phyloP scores from a whole-genome alignment of 1,284 basidiomycete genomes.

The Volvariella surrecta region DNA sequence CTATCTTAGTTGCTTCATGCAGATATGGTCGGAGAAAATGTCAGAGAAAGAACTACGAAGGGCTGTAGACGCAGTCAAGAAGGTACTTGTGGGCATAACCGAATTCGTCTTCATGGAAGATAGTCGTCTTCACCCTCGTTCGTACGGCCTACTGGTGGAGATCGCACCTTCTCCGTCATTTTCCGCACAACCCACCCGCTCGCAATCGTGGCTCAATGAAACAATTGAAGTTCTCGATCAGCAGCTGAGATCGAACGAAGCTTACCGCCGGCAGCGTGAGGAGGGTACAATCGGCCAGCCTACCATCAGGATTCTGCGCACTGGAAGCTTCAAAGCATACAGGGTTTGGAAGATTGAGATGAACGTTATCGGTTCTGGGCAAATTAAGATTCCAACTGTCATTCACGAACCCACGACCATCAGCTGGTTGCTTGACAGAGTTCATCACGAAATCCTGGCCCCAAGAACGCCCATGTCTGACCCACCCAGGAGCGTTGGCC shows the following conservation, averaged over 20 bases:
- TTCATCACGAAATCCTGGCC: too few relatives aligned
- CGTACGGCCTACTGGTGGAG: conserved; percentile 12
- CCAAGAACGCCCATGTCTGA: too few relatives aligned
- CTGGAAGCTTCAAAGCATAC: conserved; percentile 11
- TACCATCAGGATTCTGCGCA: conserved; percentile 10
- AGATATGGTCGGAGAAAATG: background rate
- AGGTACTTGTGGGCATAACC: conserved; percentile 8
- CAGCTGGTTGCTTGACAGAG: too few relatives aligned
- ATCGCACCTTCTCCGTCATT: conserved; percentile 3
- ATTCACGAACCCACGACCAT: background rate
- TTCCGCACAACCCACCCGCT: background rate
- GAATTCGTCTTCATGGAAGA: conserved; percentile 12
- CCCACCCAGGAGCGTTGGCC: too few relatives aligned
- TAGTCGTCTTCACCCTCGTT: conserved; percentile 7
- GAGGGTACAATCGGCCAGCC: conserved; percentile 5
- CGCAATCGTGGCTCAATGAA: conserved; percentile 3
- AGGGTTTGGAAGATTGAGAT: conserved; percentile 10
- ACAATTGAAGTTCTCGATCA: conserved; percentile 3
- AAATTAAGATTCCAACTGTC: conserved; percentile 11
- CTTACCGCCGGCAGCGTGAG: conserved; percentile 1
- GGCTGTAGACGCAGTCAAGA: conserved; percentile 7
- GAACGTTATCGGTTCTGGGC: conserved; percentile 6
- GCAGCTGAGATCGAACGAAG: conserved; percentile 5
- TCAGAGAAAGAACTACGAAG: conserved; percentile 10
- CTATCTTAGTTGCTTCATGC: too few relatives aligned